phyloP scores from a whole-genome alignment of 2,329 filamentous ascomycete species.

The Aphanoascus verrucosus region DNA sequence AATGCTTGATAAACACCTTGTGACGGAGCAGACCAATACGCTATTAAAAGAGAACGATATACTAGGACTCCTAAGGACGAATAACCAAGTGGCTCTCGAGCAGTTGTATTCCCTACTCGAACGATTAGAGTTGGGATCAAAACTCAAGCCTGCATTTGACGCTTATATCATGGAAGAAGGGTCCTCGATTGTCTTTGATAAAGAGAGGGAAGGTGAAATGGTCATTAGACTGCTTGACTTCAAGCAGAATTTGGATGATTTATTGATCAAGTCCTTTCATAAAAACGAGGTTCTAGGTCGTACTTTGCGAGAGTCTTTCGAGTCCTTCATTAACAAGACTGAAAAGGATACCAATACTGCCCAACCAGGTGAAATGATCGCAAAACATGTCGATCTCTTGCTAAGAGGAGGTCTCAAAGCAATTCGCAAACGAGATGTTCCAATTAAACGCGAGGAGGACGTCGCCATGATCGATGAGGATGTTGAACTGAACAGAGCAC shows the following conservation, averaged over 20 bases:
- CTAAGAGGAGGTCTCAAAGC: constrained; percentile 79
- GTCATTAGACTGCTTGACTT: constrained; percentile 70
- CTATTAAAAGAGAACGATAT: constrained; percentile 58
- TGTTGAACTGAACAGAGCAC: constrained; percentile 76
- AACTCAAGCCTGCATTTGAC: constrained; percentile 62
- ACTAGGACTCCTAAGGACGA: constrained; percentile 59
- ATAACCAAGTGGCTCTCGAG: constrained; percentile 59
- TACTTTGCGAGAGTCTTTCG: constrained; percentile 73
- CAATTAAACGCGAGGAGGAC: constrained; percentile 42
- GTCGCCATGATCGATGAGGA: constrained; percentile 70
- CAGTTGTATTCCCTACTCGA: constrained; percentile 68
- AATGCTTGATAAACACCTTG: constrained; percentile 60
- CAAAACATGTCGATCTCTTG: constrained; percentile 86
- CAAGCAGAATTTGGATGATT: constrained; percentile 65
- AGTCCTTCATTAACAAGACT: constrained; percentile 80
- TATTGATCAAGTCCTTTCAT: constrained; percentile 66
- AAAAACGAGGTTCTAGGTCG: constrained; percentile 68
- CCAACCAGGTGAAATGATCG: constrained; percentile 97
- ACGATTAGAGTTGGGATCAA: constrained; percentile 57
- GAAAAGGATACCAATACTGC: constrained; percentile 72
- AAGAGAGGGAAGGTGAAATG: constrained; percentile 71
- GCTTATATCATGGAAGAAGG: constrained; percentile 69
- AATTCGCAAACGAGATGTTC: constrained; percentile 57
- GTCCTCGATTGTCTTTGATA: constrained; percentile 66
- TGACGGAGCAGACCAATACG: constrained; percentile 56